Base-by-base conservation (phyloP, 2,329 filamentous ascomycete genomes). In the Aspergillus sp. region DNA sequence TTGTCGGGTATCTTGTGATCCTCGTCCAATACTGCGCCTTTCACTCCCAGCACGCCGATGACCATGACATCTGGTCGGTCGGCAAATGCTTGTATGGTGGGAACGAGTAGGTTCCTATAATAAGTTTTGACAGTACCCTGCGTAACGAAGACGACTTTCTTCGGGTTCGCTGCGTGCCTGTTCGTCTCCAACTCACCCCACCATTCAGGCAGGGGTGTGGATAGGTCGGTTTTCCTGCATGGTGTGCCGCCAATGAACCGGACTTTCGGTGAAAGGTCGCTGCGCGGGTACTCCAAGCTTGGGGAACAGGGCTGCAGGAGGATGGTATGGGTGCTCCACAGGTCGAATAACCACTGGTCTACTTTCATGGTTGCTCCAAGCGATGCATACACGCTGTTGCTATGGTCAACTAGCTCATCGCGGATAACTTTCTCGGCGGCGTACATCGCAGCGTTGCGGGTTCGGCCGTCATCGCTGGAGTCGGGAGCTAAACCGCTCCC, bases 231-330 rank as follows among this genome's bases (percentile, higher is more conserved):
- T 32, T 54, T 41, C 27, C 8, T n/a, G 3, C 50, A 42, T 27
- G 57, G 50, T 10, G 23, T 36, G 4, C 32, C 57, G 10, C 57
- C 57, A 5, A 59, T 41, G 10, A 54, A 59, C 1, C 42, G 57
- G n/a, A 59, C 23, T 5, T 59, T 59, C 6, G 19, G 19, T 2
- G 57, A 27, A 25, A 59, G 25, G 10, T 59, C 57, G 19, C 57
- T 59, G 13, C 57, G 57, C 11, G 57, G 51, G n/a, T 59, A 59
- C 50, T 59, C 57, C 25, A 59, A 25, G 50, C 50, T 59, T 19
- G 57, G 27, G 38, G 48, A 53, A 25, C 57, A 59, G 1, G 57
- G 39, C 57, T 59, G 57, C 30, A 59, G 38, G 13, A 32, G 23
- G 7, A 54, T 7, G n/a, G 32, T 41, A 8, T 39, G 32, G 8